These are phyloP conservation scores for Candida sakaeoensis DNA, from an alignment of 805 yeast genomes.

Conservation along the genomic window DNA sequence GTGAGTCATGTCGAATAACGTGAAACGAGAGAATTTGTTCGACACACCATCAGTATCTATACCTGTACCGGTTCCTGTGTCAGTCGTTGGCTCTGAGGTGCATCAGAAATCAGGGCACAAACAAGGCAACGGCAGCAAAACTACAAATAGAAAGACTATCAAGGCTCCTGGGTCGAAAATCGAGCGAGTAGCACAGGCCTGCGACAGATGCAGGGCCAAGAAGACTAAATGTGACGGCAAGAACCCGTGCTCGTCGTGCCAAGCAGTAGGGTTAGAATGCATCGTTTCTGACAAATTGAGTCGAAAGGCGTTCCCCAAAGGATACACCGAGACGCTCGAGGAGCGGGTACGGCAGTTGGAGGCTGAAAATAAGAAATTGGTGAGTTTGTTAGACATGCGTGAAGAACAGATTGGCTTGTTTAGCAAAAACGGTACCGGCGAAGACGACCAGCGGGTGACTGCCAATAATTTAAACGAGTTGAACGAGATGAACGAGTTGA, in stretches of 20 bases:
- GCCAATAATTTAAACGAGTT: conserved; percentile 13
- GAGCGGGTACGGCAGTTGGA: conserved; percentile 85
- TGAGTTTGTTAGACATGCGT: conserved; percentile 58
- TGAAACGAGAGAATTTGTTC: background rate
- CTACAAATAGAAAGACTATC: conserved; percentile 35
- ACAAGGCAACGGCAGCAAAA: background rate
- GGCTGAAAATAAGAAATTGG: conserved; percentile 68
- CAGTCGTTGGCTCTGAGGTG: too few relatives aligned
- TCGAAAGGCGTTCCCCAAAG: conserved; percentile 84
- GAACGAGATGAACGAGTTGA: too few relatives aligned
- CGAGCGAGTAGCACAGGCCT: conserved; percentile 82
- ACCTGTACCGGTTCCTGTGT: too few relatives aligned
- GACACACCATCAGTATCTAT: background rate
- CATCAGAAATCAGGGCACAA: background rate
- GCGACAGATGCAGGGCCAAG: conserved; percentile 83
- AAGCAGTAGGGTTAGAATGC: conserved; percentile 81
- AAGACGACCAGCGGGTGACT: conserved; percentile 11
- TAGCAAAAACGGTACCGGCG: conserved; percentile 11
- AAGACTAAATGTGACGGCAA: conserved; percentile 78
- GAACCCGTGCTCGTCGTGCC: conserved; percentile 78
- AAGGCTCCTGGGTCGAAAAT: conserved; percentile 63
- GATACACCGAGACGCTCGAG: conserved; percentile 86
- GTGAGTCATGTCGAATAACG: background rate
- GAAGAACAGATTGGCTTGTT: conserved; percentile 56
- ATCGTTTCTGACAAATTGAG: conserved; percentile 83